A percentile compares a stretch with the other conserved stretches of the same genome.
Conservation (phyloP, 1,284 basidiomycete species). For the Rhodotorula sp. region DNA sequence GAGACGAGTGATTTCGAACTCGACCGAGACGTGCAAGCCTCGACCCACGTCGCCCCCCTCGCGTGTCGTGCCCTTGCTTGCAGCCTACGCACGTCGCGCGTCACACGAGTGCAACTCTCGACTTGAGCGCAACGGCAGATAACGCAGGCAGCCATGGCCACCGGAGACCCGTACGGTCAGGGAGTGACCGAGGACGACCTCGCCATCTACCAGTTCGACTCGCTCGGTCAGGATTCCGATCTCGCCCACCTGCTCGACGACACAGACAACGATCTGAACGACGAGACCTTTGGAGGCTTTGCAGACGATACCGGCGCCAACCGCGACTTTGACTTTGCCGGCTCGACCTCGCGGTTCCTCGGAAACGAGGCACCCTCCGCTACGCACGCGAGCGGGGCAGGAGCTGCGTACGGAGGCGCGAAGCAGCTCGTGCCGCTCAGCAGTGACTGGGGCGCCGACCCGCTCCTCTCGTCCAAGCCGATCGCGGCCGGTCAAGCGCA, state of each 20-base stretch:
- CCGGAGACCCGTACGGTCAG: background rate
- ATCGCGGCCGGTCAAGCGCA: background rate
- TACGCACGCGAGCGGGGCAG: conserved; percentile 25
- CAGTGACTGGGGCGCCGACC: conserved; percentile 6
- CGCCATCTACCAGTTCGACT: conserved; percentile 52
- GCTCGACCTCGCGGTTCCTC: conserved; percentile 48
- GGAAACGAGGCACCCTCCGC: conserved; percentile 33
- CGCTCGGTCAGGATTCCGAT: conserved; percentile 68
- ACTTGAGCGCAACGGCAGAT: too few species aligned
- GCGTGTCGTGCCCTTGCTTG: background rate
- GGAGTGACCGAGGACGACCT: conserved; percentile 62
- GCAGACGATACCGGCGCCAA: conserved; percentile 75
- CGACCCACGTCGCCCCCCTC: background rate
- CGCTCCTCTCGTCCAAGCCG: conserved; percentile 11
- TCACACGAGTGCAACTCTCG: too few species aligned
- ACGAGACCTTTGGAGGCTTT: conserved; percentile 82
- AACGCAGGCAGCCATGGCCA: background rate
- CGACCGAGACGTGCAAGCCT: too few species aligned
- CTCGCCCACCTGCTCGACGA: conserved; percentile 84
- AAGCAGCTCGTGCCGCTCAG: background rate
- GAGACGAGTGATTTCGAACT: background rate
- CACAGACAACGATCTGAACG: conserved; percentile 84
- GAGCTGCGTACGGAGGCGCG: background rate
- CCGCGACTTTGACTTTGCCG: conserved; percentile 87
- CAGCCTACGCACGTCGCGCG: background rate